Evolutionary conservation across 2,329 filamentous ascomycete genomes (phyloP).

Genomic region (Calonectria pseudoreteaudii): DNA sequence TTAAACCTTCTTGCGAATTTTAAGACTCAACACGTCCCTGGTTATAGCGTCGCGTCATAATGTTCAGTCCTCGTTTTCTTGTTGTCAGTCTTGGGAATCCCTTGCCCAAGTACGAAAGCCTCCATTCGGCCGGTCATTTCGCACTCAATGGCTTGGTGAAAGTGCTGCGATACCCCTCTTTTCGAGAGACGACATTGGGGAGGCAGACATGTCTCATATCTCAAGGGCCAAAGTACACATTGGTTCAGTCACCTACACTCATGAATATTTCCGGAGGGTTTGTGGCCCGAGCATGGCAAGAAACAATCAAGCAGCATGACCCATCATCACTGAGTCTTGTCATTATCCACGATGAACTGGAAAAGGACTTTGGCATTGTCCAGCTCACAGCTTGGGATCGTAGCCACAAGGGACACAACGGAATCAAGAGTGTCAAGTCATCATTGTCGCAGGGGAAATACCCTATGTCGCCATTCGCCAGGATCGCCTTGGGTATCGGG

Average conservation of each 20-base stretch:
- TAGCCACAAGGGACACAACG: conserved; percentile 80
- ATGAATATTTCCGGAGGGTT: conserved; percentile 90
- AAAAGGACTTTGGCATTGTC: conserved; percentile 76
- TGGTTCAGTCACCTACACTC: conserved; percentile 79
- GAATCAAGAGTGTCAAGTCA: conserved; percentile 74
- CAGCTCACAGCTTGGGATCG: conserved; percentile 71
- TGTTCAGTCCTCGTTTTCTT: conserved; percentile 69
- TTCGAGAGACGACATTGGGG: conserved; percentile 60
- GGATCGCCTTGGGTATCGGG: conserved; percentile 90
- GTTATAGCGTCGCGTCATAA: conserved; percentile 37
- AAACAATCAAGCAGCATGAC: conserved; percentile 58
- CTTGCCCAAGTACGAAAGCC: conserved; percentile 77
- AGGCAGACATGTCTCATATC: conserved; percentile 64
- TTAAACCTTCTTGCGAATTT: neutral
- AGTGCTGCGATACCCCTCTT: conserved; percentile 58
- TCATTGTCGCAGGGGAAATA: conserved; percentile 58
- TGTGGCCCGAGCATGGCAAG: conserved; percentile 73
- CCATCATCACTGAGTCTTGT: conserved; percentile 66
- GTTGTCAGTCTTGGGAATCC: conserved; percentile 92
- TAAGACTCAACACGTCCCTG: neutral
- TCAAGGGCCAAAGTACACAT: conserved; percentile 65
- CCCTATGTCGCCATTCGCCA: conserved; percentile 57
- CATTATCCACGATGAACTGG: conserved; percentile 90
- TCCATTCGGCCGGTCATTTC: conserved; percentile 89
- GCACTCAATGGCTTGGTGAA: conserved; percentile 73